These are phyloP conservation scores for Fragaria nilgerrensis DNA, from an alignment of 306 rosid genomes.

Conservation along the genomic window DNA sequence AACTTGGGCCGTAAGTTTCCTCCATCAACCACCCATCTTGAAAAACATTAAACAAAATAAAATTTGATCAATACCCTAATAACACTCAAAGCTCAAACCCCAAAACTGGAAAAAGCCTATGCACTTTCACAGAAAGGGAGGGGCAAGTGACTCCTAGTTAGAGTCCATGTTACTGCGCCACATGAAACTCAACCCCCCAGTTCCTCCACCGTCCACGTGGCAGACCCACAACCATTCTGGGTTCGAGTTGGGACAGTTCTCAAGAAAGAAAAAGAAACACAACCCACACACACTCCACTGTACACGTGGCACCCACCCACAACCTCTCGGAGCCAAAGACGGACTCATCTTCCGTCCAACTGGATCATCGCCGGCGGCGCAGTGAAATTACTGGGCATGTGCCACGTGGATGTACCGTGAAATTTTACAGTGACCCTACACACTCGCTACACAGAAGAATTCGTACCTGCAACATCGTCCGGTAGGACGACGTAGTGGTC, in stretches of 20 bases:
- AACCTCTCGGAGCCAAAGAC: not conserved
- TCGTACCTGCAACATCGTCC: conserved; percentile 50
- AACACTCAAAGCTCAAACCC: conserved; percentile 13
- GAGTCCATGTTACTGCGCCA: not conserved
- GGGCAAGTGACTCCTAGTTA: not conserved
- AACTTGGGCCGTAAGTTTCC: conserved; percentile 19
- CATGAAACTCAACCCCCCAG: not conserved
- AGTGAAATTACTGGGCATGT: not conserved
- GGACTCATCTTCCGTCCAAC: conserved; percentile 18
- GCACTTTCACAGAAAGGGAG: not conserved
- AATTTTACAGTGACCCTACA: not conserved
- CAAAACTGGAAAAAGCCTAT: conserved; percentile 9
- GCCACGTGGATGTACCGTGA: conserved; percentile 2
- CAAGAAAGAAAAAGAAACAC: too few relatives aligned
- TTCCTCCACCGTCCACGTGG: conserved; percentile 42
- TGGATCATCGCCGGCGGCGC: conserved; percentile 29
- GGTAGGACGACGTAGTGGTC: conserved; percentile 54
- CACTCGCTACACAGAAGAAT: not conserved
- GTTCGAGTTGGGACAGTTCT: too few relatives aligned
- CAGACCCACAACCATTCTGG: not conserved
- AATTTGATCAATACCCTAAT: not conserved
- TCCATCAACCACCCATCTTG: conserved; percentile 47
- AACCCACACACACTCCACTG: conserved; percentile 7
- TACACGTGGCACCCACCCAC: conserved; percentile 34
- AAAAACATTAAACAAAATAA: not conserved